Base-by-base conservation (phyloP, 257 asterid species). In the Catharanthus roseus region DNA sequence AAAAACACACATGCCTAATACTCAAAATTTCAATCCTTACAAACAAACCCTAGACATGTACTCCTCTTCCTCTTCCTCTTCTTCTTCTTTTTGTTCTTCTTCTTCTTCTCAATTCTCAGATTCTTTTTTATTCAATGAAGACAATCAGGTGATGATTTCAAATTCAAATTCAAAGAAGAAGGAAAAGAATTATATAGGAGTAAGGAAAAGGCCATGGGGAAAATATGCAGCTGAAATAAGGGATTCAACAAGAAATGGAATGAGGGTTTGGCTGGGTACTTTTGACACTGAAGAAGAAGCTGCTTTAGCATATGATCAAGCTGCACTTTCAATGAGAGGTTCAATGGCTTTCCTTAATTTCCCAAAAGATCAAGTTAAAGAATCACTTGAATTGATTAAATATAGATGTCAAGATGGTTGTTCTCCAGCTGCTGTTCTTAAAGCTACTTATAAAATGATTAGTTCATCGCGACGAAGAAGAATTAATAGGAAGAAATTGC, bases 271-370 rank as follows among this genome's bases (percentile, higher is more conserved):
- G 89, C 84, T 85, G 0, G 87, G 89, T 4, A 85, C 89, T 8
- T 85, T 85, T 51, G 54, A 60, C 34, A 80, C 68, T 4, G 84
- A 78, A 0, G 77, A 81, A 66, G 83, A 83, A 63, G 89, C 89
- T 1, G 89, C 84, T 31, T 72, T 85, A 68, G 89, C 84, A 4
- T 85, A 85, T 63, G 89, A 85, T 54, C 89, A 85, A 79, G 89
- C 89, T 12, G 89, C 87, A n/a, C 68, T 85, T 47, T 74, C 82
- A 13, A 83, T 53, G 83, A 64, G 86, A 2, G 89, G 85, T 4
- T 24, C 84, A 8, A 21, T 29, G 47, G 82, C 82, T 26, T 33
- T 49, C 41, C 83, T 80, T 29, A 85, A 85, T n/a, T 82, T 82
- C 39, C 77, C 87, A 0, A 15, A n/a, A 6, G 82, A 77, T 0